Base-by-base conservation (phyloP, 129 eudicot genomes). In the Pulicaria dysenterica region DNA sequence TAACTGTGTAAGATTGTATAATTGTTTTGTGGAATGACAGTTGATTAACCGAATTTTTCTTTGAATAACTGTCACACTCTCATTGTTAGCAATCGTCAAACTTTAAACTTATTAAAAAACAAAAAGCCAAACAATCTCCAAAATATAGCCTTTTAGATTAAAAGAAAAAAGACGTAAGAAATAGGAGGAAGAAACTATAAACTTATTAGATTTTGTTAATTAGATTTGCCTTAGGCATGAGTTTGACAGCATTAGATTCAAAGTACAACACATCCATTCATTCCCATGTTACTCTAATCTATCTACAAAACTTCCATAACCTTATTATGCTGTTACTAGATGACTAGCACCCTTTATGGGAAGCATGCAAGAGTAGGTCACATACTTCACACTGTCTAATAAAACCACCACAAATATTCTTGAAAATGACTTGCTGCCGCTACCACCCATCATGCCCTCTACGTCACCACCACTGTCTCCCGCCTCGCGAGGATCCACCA, bases 351-450 rank as follows among this genome's bases (percentile, higher is more conserved):
- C 94, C 83, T 70, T 78, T 6, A 90, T 73, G 0, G 99, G 99
- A 80, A 95, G 97, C 91, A 88, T 84, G 79, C 99, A 95, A 7
- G 99, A 95, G 64, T 95, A 95, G 3, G 99, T 95, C 15, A 91
- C 97, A 77, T 95, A 95, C 88, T 95, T 95, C 11, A 91, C 94
- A 64, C 99, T 88, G 66, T 95, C 99, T n/a, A 91, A 73, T 36
- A 95, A 84, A 47, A 95, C 99, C 41, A 95, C 99, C 59, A 95
- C 99, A 58, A 91, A 95, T 66, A 95, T 91, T 79, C 97, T 75
- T 1, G 97, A 84, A 58, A 84, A 79, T 37, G 97, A 79, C 83
- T 91, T 95, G 2, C 76, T 38, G 10, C 72, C 40, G n/a, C 96
- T 40, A 31, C 72, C 44, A n/a, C 95, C 86, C 82, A 95, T 81